Percentiles rank a stretch among this genome's conserved stretches.
Conservation (phyloP, 169 alveolate genomes). For the Plasmodium relictum region DNA sequence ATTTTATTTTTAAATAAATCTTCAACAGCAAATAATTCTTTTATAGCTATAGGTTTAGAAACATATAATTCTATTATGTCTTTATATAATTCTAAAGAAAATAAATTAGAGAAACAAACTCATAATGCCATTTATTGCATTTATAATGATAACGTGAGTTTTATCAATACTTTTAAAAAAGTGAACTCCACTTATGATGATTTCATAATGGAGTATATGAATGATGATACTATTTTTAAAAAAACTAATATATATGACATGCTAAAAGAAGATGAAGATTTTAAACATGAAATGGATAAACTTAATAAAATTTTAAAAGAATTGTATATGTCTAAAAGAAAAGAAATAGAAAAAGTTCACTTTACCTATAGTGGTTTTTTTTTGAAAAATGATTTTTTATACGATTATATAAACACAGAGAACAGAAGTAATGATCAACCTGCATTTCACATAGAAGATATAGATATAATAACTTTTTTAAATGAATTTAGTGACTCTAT, state of each 20-base stretch:
- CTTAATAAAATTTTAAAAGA: slow-evolving; percentile 62
- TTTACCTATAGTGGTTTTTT: slow-evolving; percentile 75
- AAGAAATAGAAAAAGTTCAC: slow-evolving; percentile 71
- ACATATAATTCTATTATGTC: slow-evolving; percentile 63
- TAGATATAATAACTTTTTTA: slow-evolving; percentile 40
- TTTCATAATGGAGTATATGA: slow-evolving; percentile 32
- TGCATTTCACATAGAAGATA: slow-evolving; percentile 55
- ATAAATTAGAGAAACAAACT: slow-evolving; percentile 55
- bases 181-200: slow-evolving; percentile 40
- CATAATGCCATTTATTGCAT: slow-evolving; percentile 69
- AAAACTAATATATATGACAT: slow-evolving; percentile 49
- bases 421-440: slow-evolving; percentile 35
- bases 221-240: slow-evolving; percentile 10
- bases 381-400: slow-evolving; percentile 53
- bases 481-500: slow-evolving; percentile 67
- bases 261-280: slow-evolving; percentile 61
- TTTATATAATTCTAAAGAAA: slow-evolving; percentile 41
- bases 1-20: slow-evolving; percentile 50
- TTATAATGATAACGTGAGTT: slow-evolving; percentile 66
- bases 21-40: slow-evolving; percentile 69
- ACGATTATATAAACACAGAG: slow-evolving; percentile 54
- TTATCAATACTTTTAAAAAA: slow-evolving; percentile 46
- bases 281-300: slow-evolving; percentile 54
- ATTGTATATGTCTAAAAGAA: slow-evolving; percentile 72
- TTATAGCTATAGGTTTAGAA: slow-evolving; percentile 65